These are phyloP conservation scores for Saccharum officinarum DNA, from an alignment of 176 grass and related monocot genomes.

Conservation along the genomic window DNA sequence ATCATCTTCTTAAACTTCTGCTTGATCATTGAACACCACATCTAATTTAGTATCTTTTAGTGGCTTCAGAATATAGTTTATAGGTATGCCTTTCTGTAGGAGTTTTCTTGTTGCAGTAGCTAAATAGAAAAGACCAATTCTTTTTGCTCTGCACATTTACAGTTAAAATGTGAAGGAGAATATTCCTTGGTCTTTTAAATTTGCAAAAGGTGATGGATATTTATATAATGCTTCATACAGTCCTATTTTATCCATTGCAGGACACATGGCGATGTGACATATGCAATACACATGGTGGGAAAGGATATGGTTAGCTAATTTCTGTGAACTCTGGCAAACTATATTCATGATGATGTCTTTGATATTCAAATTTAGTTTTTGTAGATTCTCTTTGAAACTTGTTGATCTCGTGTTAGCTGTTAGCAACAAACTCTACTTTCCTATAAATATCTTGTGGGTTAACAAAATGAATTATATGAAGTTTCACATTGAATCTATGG, in stretches of 20 bases:
- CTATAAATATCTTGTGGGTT: slow-evolving; percentile 14
- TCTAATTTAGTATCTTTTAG: slow-evolving; percentile 16
- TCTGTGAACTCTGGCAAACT: neutral
- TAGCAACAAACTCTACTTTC: slow-evolving; percentile 10
- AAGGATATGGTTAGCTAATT: slow-evolving; percentile 92
- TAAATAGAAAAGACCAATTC: slow-evolving; percentile 9
- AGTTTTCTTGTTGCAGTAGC: neutral
- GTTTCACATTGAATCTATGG: neutral
- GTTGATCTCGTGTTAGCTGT: neutral
- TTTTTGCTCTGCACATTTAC: neutral
- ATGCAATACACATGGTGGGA: slow-evolving; percentile 69
- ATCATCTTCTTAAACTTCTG: neutral
- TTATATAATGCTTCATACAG: neutral
- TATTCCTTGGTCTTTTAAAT: neutral
- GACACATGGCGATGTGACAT: slow-evolving; percentile 86
- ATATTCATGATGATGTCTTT: slow-evolving; percentile 18
- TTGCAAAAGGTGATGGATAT: neutral
- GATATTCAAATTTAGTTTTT: slow-evolving; percentile 19
- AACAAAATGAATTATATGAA: neutral
- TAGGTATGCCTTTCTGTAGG: neutral
- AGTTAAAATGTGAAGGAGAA: neutral
- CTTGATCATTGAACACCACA: neutral
- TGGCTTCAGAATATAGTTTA: slow-evolving; percentile 11
- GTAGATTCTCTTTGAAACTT: slow-evolving; percentile 10
- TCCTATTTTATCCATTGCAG: slow-evolving; percentile 53